phyloP scores from a whole-genome alignment of 257 asterid genomes.

The Thymus mandschuricus region DNA sequence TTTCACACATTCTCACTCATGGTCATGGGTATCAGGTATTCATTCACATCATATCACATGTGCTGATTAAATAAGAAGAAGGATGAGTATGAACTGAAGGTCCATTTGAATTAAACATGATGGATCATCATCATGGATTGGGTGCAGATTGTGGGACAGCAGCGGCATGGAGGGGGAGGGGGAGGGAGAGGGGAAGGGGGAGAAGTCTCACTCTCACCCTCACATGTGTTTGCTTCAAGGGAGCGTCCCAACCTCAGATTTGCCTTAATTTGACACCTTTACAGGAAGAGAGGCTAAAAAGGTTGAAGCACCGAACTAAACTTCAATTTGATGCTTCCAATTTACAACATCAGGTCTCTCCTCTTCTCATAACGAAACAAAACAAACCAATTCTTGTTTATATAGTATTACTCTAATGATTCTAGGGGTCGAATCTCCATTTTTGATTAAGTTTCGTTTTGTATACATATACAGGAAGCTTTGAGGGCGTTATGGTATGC shows the following conservation, averaged over 20 bases:
- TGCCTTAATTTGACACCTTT: constrained; percentile 62
- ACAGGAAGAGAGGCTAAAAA: constrained; percentile 76
- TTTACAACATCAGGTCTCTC: constrained; percentile 67
- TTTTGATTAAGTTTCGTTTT: background rate
- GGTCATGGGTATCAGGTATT: constrained; percentile 29
- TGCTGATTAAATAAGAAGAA: background rate
- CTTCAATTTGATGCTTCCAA: constrained; percentile 72
- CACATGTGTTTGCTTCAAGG: constrained; percentile 82
- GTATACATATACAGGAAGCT: constrained; percentile 52
- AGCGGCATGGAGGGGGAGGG: constrained; percentile 61
- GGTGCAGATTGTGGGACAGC: constrained; percentile 58
- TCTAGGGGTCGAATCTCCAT: background rate
- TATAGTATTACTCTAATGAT: background rate
- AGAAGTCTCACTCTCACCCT: constrained; percentile 26
- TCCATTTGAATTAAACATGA: too few relatives aligned
- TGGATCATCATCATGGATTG: background rate
- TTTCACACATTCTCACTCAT: constrained; percentile 20
- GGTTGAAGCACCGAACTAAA: constrained; percentile 73
- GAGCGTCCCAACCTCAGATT: constrained; percentile 45
- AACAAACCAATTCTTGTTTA: background rate
- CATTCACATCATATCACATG: too few relatives aligned
- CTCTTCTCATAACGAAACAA: too few relatives aligned
- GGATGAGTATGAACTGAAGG: background rate
- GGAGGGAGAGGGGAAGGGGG: constrained; percentile 48
- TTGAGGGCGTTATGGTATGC: constrained; percentile 84